Evolutionary conservation across 2,329 filamentous ascomycete species (phyloP).

Genomic region (Arthrobotrys sphaeroides): DNA sequence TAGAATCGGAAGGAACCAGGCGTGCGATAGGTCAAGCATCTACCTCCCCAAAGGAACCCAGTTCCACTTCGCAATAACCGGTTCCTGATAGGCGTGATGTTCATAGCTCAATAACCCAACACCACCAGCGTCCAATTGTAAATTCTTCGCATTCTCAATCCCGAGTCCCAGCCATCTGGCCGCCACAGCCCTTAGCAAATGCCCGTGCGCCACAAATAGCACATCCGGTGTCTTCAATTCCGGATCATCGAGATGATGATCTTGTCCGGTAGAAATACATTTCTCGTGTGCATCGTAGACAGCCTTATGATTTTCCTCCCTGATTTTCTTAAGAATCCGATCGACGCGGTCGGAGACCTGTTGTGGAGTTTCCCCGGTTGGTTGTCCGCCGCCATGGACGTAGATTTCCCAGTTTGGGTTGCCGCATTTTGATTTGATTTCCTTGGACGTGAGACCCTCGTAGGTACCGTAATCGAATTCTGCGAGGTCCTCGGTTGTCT

Average conservation of each 20-base stretch:
- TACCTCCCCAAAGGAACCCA: conserved; percentile 49
- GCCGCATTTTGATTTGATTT: conserved; percentile 71
- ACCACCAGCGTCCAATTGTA: conserved; percentile 89
- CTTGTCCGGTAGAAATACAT: conserved; percentile 60
- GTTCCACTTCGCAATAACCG: conserved; percentile 68
- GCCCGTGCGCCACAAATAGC: conserved; percentile 85
- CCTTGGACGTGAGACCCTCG: conserved; percentile 77
- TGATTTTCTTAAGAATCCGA: conserved; percentile 77
- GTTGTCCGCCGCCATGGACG: conserved; percentile 38
- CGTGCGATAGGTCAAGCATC: neutral
- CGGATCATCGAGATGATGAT: conserved; percentile 61
- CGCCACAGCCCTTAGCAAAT: conserved; percentile 86
- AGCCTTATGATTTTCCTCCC: conserved; percentile 71
- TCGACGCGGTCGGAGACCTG: conserved; percentile 79
- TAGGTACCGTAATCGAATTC: conserved; percentile 92
- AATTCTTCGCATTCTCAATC: conserved; percentile 77
- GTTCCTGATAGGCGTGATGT: conserved; percentile 79
- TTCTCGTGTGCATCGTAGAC: conserved; percentile 67
- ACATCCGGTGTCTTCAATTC: conserved; percentile 67
- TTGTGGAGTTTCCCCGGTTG: conserved; percentile 76
- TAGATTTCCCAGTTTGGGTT: conserved; percentile 59
- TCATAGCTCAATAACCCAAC: conserved; percentile 77
- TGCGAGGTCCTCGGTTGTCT: conserved; percentile 76
- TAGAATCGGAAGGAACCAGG: too few relatives aligned
- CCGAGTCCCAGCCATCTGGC: conserved; percentile 82